Conservation (phyloP, 2,329 filamentous ascomycete genomes). For the Tolypocladium ophioglossoides region DNA sequence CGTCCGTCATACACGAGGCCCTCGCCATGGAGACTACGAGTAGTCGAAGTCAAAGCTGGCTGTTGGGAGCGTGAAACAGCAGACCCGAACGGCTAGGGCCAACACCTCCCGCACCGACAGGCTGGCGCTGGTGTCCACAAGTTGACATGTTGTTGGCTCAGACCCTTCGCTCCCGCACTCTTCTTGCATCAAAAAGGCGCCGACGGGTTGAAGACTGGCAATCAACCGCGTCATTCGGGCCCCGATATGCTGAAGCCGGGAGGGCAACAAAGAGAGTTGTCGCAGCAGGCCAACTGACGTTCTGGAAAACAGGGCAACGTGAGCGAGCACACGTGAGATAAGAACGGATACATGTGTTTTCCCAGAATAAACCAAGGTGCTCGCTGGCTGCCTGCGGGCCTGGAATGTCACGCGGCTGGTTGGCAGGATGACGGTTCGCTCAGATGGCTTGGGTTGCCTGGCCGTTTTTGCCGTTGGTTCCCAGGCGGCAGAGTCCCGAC, state of each 20-base stretch:
- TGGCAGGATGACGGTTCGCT: not conserved
- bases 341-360: not conserved
- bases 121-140: not conserved
- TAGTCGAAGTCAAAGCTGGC: not conserved
- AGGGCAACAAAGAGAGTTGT: not conserved
- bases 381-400: not conserved
- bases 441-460: not conserved
- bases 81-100: too few relatives aligned
- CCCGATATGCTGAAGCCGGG: not conserved
- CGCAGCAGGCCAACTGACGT: not conserved
- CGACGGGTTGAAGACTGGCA: not conserved
- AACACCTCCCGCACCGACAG: not conserved
- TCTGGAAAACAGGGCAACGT: not conserved
- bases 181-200: not conserved
- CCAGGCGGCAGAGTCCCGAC: not conserved
- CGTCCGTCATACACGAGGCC: not conserved
- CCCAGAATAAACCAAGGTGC: not conserved
- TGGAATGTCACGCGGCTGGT: not conserved
- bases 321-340: not conserved
- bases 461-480: not conserved
- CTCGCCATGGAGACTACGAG: not conserved
- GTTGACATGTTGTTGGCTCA: not conserved
- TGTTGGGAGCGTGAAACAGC: not conserved
- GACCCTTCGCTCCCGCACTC: not conserved
- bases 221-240: not conserved